Conservation (phyloP, 306 rosid genomes). For the Cucumis melo region DNA sequence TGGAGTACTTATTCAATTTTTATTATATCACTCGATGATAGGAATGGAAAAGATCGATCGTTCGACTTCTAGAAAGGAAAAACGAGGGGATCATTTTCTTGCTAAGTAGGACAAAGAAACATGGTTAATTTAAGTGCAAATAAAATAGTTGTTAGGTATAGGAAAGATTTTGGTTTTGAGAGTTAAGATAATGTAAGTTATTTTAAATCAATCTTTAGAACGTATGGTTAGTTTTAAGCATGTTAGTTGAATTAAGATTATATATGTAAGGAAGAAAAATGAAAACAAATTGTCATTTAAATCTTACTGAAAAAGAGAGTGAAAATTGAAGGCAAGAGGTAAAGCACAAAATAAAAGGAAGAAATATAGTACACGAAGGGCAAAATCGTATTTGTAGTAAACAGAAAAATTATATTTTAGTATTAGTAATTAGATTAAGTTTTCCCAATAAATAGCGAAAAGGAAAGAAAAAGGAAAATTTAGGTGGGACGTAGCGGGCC, state of each 20-base stretch:
- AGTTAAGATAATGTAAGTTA: background rate
- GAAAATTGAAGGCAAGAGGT: background rate
- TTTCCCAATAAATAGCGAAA: background rate
- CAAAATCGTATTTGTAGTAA: background rate
- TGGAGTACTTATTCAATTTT: too few species aligned
- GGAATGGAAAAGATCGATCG: too few species aligned
- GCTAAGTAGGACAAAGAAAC: too few species aligned
- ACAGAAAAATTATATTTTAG: background rate
- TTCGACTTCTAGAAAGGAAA: too few species aligned
- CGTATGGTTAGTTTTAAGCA: too few species aligned
- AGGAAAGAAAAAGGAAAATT: background rate
- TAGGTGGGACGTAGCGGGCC: background rate
- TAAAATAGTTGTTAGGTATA: too few species aligned
- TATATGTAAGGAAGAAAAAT: background rate
- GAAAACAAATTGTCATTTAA: background rate
- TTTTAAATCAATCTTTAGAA: too few species aligned
- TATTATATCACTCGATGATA: too few species aligned
- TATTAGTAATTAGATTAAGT: background rate
- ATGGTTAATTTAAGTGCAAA: background rate
- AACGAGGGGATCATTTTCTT: too few species aligned
- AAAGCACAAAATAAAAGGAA: background rate
- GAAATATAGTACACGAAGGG: background rate
- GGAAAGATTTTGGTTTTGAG: background rate
- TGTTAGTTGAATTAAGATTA: too few species aligned
- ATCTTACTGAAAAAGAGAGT: background rate